Evolutionary conservation across 176 grass and related monocot genomes (phyloP).

Genomic region (Aegilops bicornis): DNA sequence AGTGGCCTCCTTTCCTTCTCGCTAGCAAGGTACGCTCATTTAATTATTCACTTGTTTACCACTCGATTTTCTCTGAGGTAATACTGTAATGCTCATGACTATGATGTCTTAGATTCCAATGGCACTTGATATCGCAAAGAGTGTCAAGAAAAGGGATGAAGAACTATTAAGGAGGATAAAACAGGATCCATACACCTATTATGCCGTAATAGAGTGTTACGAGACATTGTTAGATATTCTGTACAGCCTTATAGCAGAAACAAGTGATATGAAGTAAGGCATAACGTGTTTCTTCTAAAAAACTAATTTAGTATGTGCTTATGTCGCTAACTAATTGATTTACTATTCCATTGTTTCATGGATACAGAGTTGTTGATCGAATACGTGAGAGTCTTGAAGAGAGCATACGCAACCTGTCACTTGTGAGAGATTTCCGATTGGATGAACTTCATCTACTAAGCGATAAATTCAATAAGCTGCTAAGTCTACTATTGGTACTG

Average conservation of each 20-base stretch:
- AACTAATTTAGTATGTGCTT: conserved; percentile 6
- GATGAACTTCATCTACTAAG: too few relatives aligned
- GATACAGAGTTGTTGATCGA: conserved; percentile 45
- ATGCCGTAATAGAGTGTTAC: conserved; percentile 81
- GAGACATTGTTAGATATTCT: conserved; percentile 63
- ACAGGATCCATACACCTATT: conserved; percentile 61
- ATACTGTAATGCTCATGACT: neutral
- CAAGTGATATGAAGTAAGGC: conserved; percentile 57
- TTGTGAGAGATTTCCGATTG: conserved; percentile 12
- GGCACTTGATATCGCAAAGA: conserved; percentile 81
- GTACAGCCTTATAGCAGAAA: conserved; percentile 42
- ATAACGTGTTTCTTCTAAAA: neutral
- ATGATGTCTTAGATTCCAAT: conserved; percentile 65
- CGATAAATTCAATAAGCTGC: too few relatives aligned
- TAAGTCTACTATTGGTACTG: too few relatives aligned
- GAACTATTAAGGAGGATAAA: conserved; percentile 70
- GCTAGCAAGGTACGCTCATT: conserved; percentile 73
- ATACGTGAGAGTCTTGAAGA: conserved; percentile 31
- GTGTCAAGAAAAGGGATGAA: conserved; percentile 71
- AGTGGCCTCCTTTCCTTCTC: conserved; percentile 96
- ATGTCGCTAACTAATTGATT: conserved; percentile 12
- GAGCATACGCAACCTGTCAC: conserved; percentile 5
- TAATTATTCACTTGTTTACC: neutral
- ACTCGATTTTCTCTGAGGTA: conserved; percentile 1
- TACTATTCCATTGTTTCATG: neutral